Base-by-base conservation (phyloP, 2,329 filamentous ascomycete genomes). In the Alternaria longipes region DNA sequence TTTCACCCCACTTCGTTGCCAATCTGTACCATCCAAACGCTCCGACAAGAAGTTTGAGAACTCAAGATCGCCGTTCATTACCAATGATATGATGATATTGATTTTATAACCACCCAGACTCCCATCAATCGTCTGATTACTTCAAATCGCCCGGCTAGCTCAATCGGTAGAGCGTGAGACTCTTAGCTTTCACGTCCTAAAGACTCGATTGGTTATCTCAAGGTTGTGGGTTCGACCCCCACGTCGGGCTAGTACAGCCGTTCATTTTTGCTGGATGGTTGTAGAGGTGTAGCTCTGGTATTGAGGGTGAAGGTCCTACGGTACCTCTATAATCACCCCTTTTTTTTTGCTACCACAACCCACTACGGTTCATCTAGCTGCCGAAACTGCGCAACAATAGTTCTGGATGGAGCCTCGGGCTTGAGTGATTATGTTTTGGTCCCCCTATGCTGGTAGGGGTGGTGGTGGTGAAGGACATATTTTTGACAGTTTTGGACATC, bases 101-200 rank as follows among this genome's bases (percentile, higher is more conserved):
- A 3, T 0, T 4, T 34, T 16, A 0, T 14, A 8, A 51, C 8
- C 8, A 3, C 0, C 2, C 1, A 5, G 3, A 2, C 2, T n/a
- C 22, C 0, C n/a, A 52, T 52, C 34, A 52, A 50, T 50, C 20
- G 34, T 3, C 7, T 18, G 20, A 24, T 50, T 26, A n/a, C 46
- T 36, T 38, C 46, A 36, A 38, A 50, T 40, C 22, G 65, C 65
- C 65, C 56, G 63, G 65, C 58, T 67, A 62, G 65, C 74, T 74
- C 73, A 77, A 78, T 78, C 76, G 76, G 76, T 78, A 79, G 76
- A 77, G 76, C 76, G 74, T 78, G 71, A 78, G 76, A 77, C 75
- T 78, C 76, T 79, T 78, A 78, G 59, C 50, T 52, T 52, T 52
- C 50, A 52, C 50, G 50, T 52, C 50, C 34, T 52, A 26, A 52